Base-by-base conservation (phyloP, 2,329 filamentous ascomycete genomes). In the Aspergillus sp. region DNA sequence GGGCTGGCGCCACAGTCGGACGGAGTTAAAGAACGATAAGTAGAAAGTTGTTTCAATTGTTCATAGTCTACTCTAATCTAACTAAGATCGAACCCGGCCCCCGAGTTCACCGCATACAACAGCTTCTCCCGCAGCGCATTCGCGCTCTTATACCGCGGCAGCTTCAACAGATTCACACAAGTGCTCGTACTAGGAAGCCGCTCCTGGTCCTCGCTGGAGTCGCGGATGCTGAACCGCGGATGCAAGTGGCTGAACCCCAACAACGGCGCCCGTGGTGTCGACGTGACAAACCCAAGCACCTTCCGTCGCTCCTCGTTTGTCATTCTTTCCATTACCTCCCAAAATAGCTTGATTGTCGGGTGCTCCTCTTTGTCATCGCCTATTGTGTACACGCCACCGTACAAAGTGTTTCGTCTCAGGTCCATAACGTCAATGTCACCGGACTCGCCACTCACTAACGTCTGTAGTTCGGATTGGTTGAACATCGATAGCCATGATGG, bases 401-500 rank as follows among this genome's bases (percentile, higher is more conserved):
- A 99, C 2, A 85, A 75, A 0, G 95, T 98, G 75, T 98, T 90
- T 53, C 81, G 81, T 22, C 93, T 86, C 41, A 98, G 81, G 71
- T 99, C 95, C 26, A 89, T 85, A 36, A 99, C 83, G 68, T 97
- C 89, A 57, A 99, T 96, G 60, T 90, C 87, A 9, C 88, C 88
- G 26, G 87, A 88, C 66, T 96, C 92, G 43, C 95, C 95, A 53
- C 92, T 91, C 15, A 99, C 89, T 5, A 99, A 86, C 1, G 91
- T 95, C 76, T 98, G 95, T 4, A 99, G 83, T 73, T 99, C 95
- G 3, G 86, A 86, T 72, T 97, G 93, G 74, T 99, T 99, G 80
- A 99, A 99, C 95, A 99, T 98, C 67, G 89, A 92, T 4, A 99
- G 83, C 95, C 95, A 99, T 3, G 86, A 85, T 0, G 93, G 93